phyloP scores from a whole-genome alignment of 202 grass and related monocot genomes.

The Cymbopogon flexuosus region DNA sequence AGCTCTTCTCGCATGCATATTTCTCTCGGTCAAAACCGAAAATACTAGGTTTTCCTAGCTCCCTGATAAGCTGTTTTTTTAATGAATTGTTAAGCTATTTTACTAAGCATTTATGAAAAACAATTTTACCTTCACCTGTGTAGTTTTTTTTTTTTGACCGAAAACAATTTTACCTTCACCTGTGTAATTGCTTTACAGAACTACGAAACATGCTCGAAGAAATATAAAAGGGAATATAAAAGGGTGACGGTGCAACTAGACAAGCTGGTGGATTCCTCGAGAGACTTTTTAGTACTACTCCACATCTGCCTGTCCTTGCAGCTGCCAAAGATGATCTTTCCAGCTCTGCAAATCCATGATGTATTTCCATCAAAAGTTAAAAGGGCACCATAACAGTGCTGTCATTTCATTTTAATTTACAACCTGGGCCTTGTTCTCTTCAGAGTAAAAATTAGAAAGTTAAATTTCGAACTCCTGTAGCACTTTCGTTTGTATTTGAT shows the following conservation, averaged over 20 bases:
- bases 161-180: neutral
- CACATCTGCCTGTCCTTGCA: neutral
- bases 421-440: no score
- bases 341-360: constrained; percentile 17
- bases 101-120: neutral
- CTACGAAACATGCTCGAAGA: no score
- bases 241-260: neutral
- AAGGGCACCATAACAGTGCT: neutral
- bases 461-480: no score
- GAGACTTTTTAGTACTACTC: neutral
- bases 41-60: neutral
- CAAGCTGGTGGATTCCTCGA: constrained; percentile 28
- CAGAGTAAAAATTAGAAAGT: no score
- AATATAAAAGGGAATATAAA: neutral
- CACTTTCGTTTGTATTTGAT: no score
- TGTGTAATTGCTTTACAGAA: neutral
- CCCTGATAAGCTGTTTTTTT: neutral
- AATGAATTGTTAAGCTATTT: no score
- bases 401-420: neutral
- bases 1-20: no score
- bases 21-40: neutral
- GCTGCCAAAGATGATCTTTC: constrained; percentile 38
- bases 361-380: constrained; percentile 8
- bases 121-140: neutral
- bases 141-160: no score